Conservation (phyloP, 2,329 filamentous ascomycete genomes). For the Dendrostoma leiphaemia region DNA sequence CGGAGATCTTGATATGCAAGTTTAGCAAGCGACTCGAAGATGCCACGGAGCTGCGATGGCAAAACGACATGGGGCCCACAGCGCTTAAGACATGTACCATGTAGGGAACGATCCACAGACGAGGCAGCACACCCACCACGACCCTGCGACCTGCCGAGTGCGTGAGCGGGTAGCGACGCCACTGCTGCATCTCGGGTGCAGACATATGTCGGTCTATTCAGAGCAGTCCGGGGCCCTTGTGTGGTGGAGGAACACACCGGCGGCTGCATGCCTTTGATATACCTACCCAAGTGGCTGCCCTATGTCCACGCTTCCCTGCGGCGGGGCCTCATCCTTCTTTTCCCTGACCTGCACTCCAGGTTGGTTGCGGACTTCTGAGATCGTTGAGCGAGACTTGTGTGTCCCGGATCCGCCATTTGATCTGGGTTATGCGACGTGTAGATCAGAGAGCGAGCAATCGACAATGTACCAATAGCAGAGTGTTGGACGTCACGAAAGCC, state of each 20-base stretch:
- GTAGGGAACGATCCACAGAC: not conserved
- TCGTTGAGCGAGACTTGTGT: not conserved
- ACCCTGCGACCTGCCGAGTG: not conserved
- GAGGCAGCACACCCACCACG: not conserved
- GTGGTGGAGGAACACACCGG: not conserved
- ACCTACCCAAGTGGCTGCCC: not conserved
- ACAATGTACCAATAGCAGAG: constrained; percentile 12
- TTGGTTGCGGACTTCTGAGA: no score
- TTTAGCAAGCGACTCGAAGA: not conserved
- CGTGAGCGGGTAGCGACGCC: constrained; percentile 13
- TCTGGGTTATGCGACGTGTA: not conserved
- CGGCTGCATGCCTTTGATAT: constrained; percentile 12
- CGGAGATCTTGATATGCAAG: not conserved
- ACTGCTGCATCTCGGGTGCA: constrained; percentile 8
- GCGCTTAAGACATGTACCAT: constrained; percentile 10
- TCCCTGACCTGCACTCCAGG: not conserved
- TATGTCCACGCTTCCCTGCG: constrained; percentile 3
- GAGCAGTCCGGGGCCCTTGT: not conserved
- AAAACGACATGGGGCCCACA: not conserved
- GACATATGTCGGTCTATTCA: not conserved
- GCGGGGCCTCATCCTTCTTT: not conserved
- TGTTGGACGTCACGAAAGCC: not conserved
- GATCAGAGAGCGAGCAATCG: not conserved
- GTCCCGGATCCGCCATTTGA: not conserved
- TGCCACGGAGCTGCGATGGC: not conserved